Conservation (phyloP, 1,284 basidiomycete genomes). For the Microbotryum lychnidis-dioicae region DNA sequence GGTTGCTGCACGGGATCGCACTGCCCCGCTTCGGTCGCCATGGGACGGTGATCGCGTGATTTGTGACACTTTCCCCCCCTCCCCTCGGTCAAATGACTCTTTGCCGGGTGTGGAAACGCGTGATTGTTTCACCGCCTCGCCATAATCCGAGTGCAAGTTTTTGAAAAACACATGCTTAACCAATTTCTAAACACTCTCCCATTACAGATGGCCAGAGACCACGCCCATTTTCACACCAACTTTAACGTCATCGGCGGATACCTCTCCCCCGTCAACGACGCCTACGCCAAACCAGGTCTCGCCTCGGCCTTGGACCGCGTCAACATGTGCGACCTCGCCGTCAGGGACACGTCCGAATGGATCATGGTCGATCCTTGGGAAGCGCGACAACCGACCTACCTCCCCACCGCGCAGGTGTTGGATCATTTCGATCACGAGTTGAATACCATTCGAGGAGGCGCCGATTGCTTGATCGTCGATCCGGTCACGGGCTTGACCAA, state of each 20-base stretch:
- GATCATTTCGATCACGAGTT: conserved; percentile 38
- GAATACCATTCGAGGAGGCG: conserved; percentile 32
- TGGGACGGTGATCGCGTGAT: neutral
- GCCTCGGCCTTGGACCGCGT: conserved; percentile 34
- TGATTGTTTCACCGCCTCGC: no score
- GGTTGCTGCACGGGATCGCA: no score
- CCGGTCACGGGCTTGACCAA: conserved; percentile 13
- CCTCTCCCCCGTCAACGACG: conserved; percentile 37
- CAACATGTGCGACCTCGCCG: conserved; percentile 36
- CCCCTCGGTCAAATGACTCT: neutral
- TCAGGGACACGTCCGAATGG: conserved; percentile 35
- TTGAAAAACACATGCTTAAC: no score
- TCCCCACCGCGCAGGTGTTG: conserved; percentile 37
- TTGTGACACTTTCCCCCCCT: neutral
- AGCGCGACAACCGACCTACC: conserved; percentile 33
- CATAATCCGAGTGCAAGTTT: no score
- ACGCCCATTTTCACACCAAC: conserved; percentile 31
- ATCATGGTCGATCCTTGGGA: conserved; percentile 38
- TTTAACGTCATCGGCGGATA: conserved; percentile 37
- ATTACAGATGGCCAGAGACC: conserved; percentile 32
- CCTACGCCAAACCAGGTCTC: conserved; percentile 37
- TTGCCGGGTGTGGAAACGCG: no score
- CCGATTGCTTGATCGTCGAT: conserved; percentile 24
- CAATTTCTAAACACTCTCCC: neutral
- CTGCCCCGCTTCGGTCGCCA: neutral